These are phyloP conservation scores for Cystofilobasidium ferigula DNA, from an alignment of 768 basidiomycete species.

Conservation along the genomic window DNA sequence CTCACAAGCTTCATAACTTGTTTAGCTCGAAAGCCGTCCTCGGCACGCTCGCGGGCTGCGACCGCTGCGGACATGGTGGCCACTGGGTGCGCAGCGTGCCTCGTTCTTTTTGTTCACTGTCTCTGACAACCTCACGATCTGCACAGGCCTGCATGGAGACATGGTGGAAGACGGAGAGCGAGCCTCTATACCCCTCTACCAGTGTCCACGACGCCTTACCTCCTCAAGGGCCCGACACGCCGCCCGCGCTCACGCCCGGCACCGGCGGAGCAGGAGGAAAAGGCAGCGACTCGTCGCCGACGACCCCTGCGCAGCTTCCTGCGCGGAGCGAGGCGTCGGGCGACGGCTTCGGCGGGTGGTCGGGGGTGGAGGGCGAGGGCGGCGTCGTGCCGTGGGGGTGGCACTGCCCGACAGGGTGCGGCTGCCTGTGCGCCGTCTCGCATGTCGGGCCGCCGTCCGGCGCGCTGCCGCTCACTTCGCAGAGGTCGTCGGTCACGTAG, in stretches of 20 bases:
- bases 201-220: too few species aligned
- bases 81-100: constrained; percentile 4
- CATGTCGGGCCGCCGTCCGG: not conserved
- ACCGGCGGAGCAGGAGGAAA: not conserved
- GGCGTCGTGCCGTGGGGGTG: not conserved
- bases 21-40: constrained; percentile 4
- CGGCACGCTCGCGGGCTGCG: constrained; percentile 11
- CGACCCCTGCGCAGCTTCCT: not conserved
- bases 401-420: not conserved
- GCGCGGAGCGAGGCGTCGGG: not conserved
- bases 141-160: not conserved
- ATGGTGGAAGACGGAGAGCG: not conserved
- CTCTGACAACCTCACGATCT: too few species aligned
- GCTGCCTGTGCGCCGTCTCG: not conserved
- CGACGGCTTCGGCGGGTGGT: not conserved
- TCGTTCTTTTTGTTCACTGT: not conserved
- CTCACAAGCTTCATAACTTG: not conserved
- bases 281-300: not conserved
- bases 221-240: not conserved
- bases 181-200: not conserved
- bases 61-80: constrained; percentile 19
- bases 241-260: not conserved
- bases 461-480: not conserved
- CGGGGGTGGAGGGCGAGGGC: not conserved
- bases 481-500: not conserved